Base-by-base conservation (phyloP, 768 basidiomycete species). In the Nidularia pulvinata region DNA sequence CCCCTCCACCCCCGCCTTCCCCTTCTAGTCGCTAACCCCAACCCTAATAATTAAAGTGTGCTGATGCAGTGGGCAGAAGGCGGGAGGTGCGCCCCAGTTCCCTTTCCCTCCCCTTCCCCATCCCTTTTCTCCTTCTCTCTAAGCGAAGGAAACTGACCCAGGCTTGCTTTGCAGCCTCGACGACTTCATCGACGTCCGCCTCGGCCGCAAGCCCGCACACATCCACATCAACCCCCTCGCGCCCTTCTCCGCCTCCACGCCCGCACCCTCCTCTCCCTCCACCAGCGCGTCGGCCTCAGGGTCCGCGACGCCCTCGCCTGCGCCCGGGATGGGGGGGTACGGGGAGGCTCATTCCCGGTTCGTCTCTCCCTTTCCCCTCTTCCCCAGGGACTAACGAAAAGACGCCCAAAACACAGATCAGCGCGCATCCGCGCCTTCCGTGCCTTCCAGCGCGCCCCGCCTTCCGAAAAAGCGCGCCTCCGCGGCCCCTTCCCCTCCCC, bases 11-110 rank as follows among this genome's bases (percentile, higher is more conserved):
- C 25, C 7, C 25, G 33, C n/a, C 19, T 45, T 50, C 55, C 39
- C 54, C 13, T 45, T 25, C 25, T 25, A 25, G 25, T 25, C 25
- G 25, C 25, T 25, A 25, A 25, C 25, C 25, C 25, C 25, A 25
- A 25, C 4, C 25, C 25, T 25, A 25, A 25, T 25, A 25, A 25
- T 25, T 30, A 30, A 33, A 93, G 91, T 59, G 85, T 94, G 7
- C 72, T 95, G 22, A 95, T 95, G 93, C 91, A 94, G 73, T 95
- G 89, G 89, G 93, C 93, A 0, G 91, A 95, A 76, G 91, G 88
- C 6, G 93, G 93, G 57, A 85, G 83, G 82, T 79, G 30, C 5
- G n/a, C 45, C 51, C 13, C 10, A n/a, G 36, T 50, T 19, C 51
- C 50, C 30, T 43, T 55, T n/a, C 42, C 9, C 32, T 16, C 25